Evolutionary conservation across 257 asterid species (phyloP), one percentile per base, ranked within the genome.

Genomic region (Capsicum rhomboideum): DNA sequence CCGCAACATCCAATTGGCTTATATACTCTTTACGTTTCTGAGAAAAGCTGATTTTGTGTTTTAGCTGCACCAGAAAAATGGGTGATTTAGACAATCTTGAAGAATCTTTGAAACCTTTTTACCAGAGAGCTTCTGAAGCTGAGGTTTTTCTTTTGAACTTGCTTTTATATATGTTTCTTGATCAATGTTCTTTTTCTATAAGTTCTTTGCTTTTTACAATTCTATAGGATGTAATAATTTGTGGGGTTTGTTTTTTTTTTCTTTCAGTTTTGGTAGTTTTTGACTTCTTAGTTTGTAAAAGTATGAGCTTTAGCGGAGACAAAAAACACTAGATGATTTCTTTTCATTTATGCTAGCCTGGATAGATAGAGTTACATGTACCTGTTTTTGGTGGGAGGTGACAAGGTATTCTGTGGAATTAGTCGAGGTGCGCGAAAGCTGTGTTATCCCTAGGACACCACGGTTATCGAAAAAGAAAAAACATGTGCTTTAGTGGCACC

Each of bases 91-190:
- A 88, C 78, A 82, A 84, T 87, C 83, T 91, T 58, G 86, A 88
- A 78, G 91, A 92, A 88, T 66, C 87, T 59, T 82, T 95, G 91
- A 88, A 72, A 80, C 97, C 97, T 86, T 90, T 93, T 85, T 86
- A 91, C 86, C 91, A 89, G 75, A 91, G 98, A 91, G 98, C 98
- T 83, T 81, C 92, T 23, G 96, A 95, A 82, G 97, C 97, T 59
- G 97, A 95, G 98, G 98, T 28, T 93, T 21, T 83, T 4, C 2
- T 20, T n/a, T 26, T 21, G 21, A 53, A 56, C 28, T 52, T 66
- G 23, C 58, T 67, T 18, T 69, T n/a, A 16, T 10, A 16, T 37
- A 34, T 34, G 40, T 67, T 26, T 37, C 14, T 67, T 17, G 75
- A 16, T 31, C 20, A 31, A 37, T 37, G 78, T 69, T 69, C 26